Evolutionary conservation across 2,329 filamentous ascomycete genomes (phyloP).

Genomic region (Aureobasidium lini): DNA sequence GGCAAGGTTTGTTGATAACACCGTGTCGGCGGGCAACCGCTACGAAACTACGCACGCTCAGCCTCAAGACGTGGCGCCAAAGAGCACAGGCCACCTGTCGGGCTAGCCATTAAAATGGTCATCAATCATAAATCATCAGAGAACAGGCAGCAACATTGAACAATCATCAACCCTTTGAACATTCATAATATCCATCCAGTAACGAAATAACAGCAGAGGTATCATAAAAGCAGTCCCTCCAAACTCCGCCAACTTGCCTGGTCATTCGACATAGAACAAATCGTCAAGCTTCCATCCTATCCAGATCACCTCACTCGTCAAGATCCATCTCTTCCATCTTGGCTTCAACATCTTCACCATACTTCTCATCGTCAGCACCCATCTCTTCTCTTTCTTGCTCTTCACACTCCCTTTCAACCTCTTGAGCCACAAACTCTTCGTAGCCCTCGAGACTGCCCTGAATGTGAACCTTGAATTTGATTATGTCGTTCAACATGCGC

Average conservation of each 20-base stretch:
- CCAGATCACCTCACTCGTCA: not conserved
- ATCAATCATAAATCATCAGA: not conserved
- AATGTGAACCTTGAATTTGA: conserved; percentile 96
- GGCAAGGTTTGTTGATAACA: conserved; percentile 9
- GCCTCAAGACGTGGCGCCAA: not conserved
- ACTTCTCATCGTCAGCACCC: conserved; percentile 13
- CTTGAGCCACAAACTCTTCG: conserved; percentile 85
- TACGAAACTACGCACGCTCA: not conserved
- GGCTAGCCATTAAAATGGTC: not conserved
- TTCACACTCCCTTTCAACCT: conserved; percentile 62
- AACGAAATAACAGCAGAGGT: conserved; percentile 5
- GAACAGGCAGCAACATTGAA: not conserved
- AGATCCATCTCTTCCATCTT: conserved; percentile 10
- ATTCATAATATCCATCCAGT: not conserved
- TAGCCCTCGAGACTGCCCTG: conserved; percentile 91
- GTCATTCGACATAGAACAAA: not conserved
- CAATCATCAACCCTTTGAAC: not conserved
- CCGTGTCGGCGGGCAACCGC: conserved; percentile 3
- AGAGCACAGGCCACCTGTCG: not conserved
- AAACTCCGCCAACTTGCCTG: not conserved
- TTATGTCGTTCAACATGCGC: conserved; percentile 90
- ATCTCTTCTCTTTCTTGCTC: conserved; percentile 36
- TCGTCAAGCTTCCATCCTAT: not conserved
- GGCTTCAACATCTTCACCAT: not conserved
- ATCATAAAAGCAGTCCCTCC: conserved; percentile 3